Percentiles rank a stretch among this genome's conserved stretches.
These are phyloP conservation scores for Cenchrus americanus DNA, from an alignment of 176 grass and related monocot species.

Conservation along the genomic window DNA sequence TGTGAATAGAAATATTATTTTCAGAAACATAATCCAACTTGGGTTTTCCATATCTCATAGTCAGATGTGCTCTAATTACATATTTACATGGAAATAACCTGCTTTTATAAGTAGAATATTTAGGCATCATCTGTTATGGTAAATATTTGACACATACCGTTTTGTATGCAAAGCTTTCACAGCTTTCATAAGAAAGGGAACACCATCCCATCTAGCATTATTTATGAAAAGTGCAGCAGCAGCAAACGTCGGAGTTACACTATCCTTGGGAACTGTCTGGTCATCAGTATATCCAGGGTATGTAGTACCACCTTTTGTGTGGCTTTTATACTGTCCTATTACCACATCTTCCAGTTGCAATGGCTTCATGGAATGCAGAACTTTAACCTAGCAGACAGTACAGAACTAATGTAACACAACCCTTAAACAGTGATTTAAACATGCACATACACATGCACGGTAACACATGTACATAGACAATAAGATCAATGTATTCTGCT, in stretches of 20 bases:
- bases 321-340: conserved; percentile 87
- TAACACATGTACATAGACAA: neutral
- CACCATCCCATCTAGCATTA: conserved; percentile 96
- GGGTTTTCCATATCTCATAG: neutral
- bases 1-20: neutral
- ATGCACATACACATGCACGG: neutral
- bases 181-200: conserved; percentile 97
- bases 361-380: conserved; percentile 86
- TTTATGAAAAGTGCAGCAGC: conserved; percentile 89
- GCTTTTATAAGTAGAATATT: conserved; percentile 13
- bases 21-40: neutral
- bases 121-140: conserved; percentile 1
- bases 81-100: neutral
- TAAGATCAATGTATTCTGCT: neutral
- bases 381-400: conserved; percentile 76
- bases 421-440: neutral
- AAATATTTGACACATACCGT: conserved; percentile 45
- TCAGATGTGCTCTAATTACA: neutral
- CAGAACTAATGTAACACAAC: neutral
- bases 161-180: conserved; percentile 90
- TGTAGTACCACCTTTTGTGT: conserved; percentile 64
- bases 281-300: conserved; percentile 90
- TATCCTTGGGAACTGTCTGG: conserved; percentile 77
- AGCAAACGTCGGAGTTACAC: conserved; percentile 87
- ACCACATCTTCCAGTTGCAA: conserved; percentile 82